Evolutionary conservation across 2,329 filamentous ascomycete genomes (phyloP).

Genomic region (Exophiala bonariae): DNA sequence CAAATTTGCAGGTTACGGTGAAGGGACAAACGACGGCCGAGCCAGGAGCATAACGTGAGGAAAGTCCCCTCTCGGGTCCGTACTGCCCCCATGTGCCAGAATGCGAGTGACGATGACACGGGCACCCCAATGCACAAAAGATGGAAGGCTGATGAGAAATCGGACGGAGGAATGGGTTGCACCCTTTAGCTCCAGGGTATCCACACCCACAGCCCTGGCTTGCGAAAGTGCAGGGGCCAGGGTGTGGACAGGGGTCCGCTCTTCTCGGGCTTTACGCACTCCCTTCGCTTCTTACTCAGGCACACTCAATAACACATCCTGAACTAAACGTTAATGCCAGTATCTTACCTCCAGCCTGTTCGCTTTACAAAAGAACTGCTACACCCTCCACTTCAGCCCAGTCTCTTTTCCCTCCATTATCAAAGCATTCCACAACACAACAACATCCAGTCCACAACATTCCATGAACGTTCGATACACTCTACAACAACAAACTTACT

Average conservation of each 20-base stretch:
- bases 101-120: neutral
- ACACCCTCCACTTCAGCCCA: constrained; percentile 13
- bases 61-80: neutral
- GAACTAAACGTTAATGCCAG: constrained; percentile 13
- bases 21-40: neutral
- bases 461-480: constrained; percentile 6
- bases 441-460: constrained; percentile 3
- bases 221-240: constrained; percentile 4
- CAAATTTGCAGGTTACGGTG: constrained; percentile 2
- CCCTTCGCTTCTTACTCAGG: constrained; percentile 22
- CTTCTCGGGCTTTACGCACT: constrained; percentile 17
- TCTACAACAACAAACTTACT: constrained; percentile 4
- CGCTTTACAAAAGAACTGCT: constrained; percentile 25
- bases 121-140: neutral
- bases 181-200: neutral
- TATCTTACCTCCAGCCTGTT: constrained; percentile 16
- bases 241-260: constrained; percentile 6
- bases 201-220: neutral
- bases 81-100: neutral
- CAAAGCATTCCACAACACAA: constrained; percentile 1
- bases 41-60: constrained; percentile 1
- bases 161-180: neutral
- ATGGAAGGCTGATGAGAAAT: too few relatives aligned
- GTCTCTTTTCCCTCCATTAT: constrained; percentile 14
- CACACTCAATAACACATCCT: constrained; percentile 15